Percentiles rank a stretch among this genome's conserved stretches.
Evolutionary conservation across 2,329 filamentous ascomycete species (phyloP).

Genomic region (Fusarium anguioides): DNA sequence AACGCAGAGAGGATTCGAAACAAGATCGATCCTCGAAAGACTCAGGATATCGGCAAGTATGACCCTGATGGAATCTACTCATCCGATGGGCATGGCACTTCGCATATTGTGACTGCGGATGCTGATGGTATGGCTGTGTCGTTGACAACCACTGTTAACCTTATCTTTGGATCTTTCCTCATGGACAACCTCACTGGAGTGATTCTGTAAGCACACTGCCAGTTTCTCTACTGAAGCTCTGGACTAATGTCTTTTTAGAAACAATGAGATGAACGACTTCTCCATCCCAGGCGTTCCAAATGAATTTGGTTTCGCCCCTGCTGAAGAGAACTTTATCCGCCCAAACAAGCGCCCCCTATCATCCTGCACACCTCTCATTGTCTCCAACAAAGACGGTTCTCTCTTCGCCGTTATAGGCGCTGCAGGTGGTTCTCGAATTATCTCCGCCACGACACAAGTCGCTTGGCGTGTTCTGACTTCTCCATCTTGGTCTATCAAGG

Average conservation of each 20-base stretch:
- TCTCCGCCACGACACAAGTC: slow-evolving; percentile 80
- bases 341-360: slow-evolving; percentile 85
- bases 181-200: slow-evolving; percentile 86
- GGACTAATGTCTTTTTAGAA: slow-evolving; percentile 47
- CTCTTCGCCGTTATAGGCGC: slow-evolving; percentile 79
- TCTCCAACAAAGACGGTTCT: slow-evolving; percentile 69
- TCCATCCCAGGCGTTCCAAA: slow-evolving; percentile 82
- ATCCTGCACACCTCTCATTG: slow-evolving; percentile 83
- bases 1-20: slow-evolving; percentile 69
- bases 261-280: slow-evolving; percentile 82
- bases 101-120: slow-evolving; percentile 79
- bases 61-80: slow-evolving; percentile 74
- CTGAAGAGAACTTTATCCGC: slow-evolving; percentile 82
- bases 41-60: slow-evolving; percentile 79
- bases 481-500: slow-evolving; percentile 69
- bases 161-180: slow-evolving; percentile 83
- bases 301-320: slow-evolving; percentile 86
- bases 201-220: slow-evolving; percentile 69
- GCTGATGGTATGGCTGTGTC: slow-evolving; percentile 78
- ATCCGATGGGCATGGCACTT: slow-evolving; percentile 78
- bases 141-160: slow-evolving; percentile 87
- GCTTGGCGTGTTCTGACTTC: slow-evolving; percentile 72
- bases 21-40: slow-evolving; percentile 77
- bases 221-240: accelerated
- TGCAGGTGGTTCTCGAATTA: slow-evolving; percentile 85